Base-by-base conservation (phyloP, 2,329 filamentous ascomycete genomes). In the Sclerotiophoma versabilis region DNA sequence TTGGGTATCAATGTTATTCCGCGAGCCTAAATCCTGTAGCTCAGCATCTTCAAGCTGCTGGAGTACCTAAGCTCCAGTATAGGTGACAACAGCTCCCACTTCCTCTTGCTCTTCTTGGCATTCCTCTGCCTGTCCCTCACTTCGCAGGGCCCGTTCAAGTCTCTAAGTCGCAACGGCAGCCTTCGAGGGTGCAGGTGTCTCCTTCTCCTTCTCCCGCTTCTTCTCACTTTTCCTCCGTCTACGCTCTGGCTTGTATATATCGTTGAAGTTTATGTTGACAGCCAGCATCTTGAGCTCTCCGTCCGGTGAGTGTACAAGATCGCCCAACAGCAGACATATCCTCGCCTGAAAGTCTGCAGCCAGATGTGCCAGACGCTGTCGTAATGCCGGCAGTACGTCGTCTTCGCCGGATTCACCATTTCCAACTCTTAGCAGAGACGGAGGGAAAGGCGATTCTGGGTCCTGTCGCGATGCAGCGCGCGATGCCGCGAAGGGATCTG, bases 191-290 rank as follows among this genome's bases (percentile, higher is more conserved):
- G 42, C 65, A 0, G 68, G 64, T 12, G 64, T 70, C 30, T 70
- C 65, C 58, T 66, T 72, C 2, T 71, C 69, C 42, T 66, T 69
- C 14, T 71, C 67, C 2, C 58, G 55, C 47, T 65, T 66, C 58
- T 67, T 69, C 11, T 65, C 66, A 3, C 57, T 58, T 39, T 71
- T 68, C 54, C 83, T 77, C 76, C 87, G 87, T 72, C 87, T 84
- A 66, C 87, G 82, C 37, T 87, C 84, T 12, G 91, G 90, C 75
- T 91, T 85, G 75, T 98, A 98, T 22, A 96, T 90, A 73, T 98
- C 93, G 76, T 99, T 99, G 77, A 98, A 99, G 77, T 98, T 99
- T 92, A 99, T 98, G 33, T 95, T 91, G 39, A 98, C 92, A 32
- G 92, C 95, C 62, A 99, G 78, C 80, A 98, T 98, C 49, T 93